Percentiles rank a stretch among this genome's conserved stretches.
These are phyloP conservation scores for Nigrograna mackinnonii DNA, from an alignment of 2,329 filamentous ascomycete species.

Conservation along the genomic window DNA sequence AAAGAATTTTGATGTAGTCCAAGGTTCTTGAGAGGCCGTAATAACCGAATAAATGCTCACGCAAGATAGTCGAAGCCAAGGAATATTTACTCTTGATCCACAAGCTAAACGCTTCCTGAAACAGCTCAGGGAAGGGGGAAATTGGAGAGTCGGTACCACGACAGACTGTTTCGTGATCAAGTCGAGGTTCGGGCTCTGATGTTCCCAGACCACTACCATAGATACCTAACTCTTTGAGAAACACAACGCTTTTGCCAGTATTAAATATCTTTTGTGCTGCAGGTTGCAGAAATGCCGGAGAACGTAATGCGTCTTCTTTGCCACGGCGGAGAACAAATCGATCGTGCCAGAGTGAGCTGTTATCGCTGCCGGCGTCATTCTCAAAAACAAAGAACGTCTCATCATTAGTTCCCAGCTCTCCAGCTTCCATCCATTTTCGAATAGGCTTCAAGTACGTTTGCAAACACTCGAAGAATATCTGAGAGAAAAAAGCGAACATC, in stretches of 20 bases:
- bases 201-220: slow-evolving; percentile 35
- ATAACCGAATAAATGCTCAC: slow-evolving; percentile 66
- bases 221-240: slow-evolving; percentile 73
- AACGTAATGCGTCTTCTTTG: slow-evolving; percentile 63
- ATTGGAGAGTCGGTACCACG: slow-evolving; percentile 50
- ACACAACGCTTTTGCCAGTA: slow-evolving; percentile 84
- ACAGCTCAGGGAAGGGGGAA: slow-evolving; percentile 74
- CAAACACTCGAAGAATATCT: slow-evolving; percentile 80
- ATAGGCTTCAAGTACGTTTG: slow-evolving; percentile 81
- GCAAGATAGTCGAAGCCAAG: slow-evolving; percentile 68
- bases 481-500: slow-evolving; percentile 66
- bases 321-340: slow-evolving; percentile 70
- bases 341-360: slow-evolving; percentile 73
- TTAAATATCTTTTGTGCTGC: slow-evolving; percentile 76
- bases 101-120: slow-evolving; percentile 70
- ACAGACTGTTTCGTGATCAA: slow-evolving; percentile 64
- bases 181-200: slow-evolving; percentile 24
- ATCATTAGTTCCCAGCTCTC: slow-evolving; percentile 67
- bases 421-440: slow-evolving; percentile 81
- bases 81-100: slow-evolving; percentile 79
- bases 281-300: slow-evolving; percentile 74
- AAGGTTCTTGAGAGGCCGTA: slow-evolving; percentile 70
- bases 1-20: slow-evolving; percentile 70
- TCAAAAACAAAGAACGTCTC: slow-evolving; percentile 77
- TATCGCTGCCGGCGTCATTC: slow-evolving; percentile 58